A percentile compares a stretch with the other conserved stretches of the same genome.
phyloP scores from a whole-genome alignment of 2,329 filamentous ascomycete species.

The Pyrenochaeta sp. region DNA sequence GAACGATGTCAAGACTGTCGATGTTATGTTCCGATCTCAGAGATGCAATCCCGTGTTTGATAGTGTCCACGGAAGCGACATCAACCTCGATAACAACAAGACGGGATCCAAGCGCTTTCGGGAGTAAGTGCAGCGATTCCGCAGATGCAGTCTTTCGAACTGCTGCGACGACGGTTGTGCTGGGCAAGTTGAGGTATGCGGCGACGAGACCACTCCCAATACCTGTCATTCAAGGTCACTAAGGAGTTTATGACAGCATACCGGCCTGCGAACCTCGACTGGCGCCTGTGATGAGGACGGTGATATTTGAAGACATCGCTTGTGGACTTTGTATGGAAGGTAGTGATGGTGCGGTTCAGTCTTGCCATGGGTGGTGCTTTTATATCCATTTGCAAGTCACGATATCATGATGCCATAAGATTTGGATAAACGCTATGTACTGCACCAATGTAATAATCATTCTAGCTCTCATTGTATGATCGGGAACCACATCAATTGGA shows the following conservation, averaged over 20 bases:
- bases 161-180: conserved; percentile 52
- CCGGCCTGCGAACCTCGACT: conserved; percentile 34
- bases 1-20: conserved; percentile 40
- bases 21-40: conserved; percentile 17
- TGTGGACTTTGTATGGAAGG: neutral
- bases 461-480: too few relatives aligned
- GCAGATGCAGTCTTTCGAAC: conserved; percentile 43
- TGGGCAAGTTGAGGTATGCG: conserved; percentile 46
- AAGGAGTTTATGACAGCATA: conserved; percentile 8
- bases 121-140: conserved; percentile 30
- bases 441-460: too few relatives aligned
- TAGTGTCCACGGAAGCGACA: conserved; percentile 27
- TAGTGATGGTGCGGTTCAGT: neutral
- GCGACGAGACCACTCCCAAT: conserved; percentile 46
- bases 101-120: conserved; percentile 19
- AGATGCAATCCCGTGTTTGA: conserved; percentile 30
- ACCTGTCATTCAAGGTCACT: conserved; percentile 26
- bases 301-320: conserved; percentile 8
- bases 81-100: conserved; percentile 18
- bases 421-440: too few relatives aligned
- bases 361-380: neutral
- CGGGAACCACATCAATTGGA: too few relatives aligned
- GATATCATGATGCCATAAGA: too few relatives aligned
- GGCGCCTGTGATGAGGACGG: conserved; percentile 42
- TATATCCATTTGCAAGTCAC: too few relatives aligned